These are phyloP conservation scores for Caloboletus inedulis DNA, from an alignment of 1,284 basidiomycete species.

Conservation along the genomic window DNA sequence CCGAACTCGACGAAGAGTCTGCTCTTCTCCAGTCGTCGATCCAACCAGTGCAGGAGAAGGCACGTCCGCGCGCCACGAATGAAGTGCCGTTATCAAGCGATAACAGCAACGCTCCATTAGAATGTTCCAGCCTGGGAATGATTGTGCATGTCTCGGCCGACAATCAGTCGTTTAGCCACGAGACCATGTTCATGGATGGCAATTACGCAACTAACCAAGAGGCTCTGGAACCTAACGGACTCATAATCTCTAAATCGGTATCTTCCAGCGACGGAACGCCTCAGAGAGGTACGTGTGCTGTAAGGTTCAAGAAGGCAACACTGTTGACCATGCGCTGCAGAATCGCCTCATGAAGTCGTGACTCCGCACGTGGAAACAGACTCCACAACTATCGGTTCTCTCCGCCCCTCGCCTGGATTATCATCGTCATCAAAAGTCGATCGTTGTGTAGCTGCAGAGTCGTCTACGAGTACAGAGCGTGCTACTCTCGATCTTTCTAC, in stretches of 20 bases:
- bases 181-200: conserved; percentile 22
- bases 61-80: conserved; percentile 9
- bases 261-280: conserved; percentile 7
- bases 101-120: conserved; percentile 14
- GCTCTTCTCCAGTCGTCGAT: conserved; percentile 20
- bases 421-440: conserved; percentile 5
- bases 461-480: conserved; percentile 9
- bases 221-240: conserved; percentile 7
- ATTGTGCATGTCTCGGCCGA: conserved; percentile 11
- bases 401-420: conserved; percentile 5
- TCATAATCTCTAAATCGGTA: conserved; percentile 4
- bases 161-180: conserved; percentile 19
- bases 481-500: conserved; percentile 9
- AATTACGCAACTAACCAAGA: conserved; percentile 6
- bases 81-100: conserved; percentile 9
- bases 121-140: conserved; percentile 24
- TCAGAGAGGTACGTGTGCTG: conserved; percentile 18
- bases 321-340: conserved; percentile 19
- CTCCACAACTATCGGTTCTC: conserved; percentile 2
- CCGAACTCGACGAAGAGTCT: conserved; percentile 25
- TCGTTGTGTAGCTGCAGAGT: conserved; percentile 1
- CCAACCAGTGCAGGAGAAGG: conserved; percentile 26
- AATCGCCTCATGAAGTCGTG: conserved; percentile 9
- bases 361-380: conserved; percentile 14
- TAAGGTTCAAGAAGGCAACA: neutral